A percentile compares a stretch with the other conserved stretches of the same genome.
phyloP scores from a whole-genome alignment of 164 flowering plant species.

The Umbilicus rupestris region DNA sequence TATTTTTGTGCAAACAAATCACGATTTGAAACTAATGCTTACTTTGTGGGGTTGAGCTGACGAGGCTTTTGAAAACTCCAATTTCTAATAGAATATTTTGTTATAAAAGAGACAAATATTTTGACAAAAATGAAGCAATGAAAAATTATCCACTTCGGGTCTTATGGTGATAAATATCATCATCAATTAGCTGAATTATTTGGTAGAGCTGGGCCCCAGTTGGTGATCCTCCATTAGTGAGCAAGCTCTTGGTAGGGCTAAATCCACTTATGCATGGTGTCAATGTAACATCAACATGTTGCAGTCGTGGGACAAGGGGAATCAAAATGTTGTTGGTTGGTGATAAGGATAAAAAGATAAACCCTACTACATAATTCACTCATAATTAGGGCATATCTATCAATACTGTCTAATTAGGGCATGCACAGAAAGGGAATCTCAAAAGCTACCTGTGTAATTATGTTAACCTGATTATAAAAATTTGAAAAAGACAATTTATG shows the following conservation, averaged over 20 bases:
- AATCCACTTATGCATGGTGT: not conserved
- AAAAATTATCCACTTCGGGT: no score
- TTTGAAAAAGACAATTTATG: not conserved
- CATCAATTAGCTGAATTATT: not conserved
- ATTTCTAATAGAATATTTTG: no score
- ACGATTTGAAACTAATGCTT: no score
- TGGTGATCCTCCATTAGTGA: not conserved
- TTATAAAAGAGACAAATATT: no score
- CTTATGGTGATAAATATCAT: not conserved
- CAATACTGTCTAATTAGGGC: not conserved
- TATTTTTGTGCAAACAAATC: no score
- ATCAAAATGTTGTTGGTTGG: conserved; percentile 1
- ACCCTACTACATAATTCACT: not conserved
- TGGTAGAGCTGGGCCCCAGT: not conserved
- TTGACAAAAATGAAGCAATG: no score
- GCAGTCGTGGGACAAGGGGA: conserved; percentile 2
- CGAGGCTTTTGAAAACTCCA: no score
- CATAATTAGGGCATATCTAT: not conserved
- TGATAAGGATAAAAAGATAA: conserved; percentile 1
- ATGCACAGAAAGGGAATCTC: not conserved
- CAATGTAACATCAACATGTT: conserved; percentile 1
- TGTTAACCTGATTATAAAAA: not conserved
- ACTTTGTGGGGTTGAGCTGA: no score
- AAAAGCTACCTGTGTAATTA: not conserved
- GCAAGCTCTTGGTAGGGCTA: conserved; percentile 1